phyloP scores from a whole-genome alignment of 106 monocot genomes.

The Phalaenopsis aphrodite region DNA sequence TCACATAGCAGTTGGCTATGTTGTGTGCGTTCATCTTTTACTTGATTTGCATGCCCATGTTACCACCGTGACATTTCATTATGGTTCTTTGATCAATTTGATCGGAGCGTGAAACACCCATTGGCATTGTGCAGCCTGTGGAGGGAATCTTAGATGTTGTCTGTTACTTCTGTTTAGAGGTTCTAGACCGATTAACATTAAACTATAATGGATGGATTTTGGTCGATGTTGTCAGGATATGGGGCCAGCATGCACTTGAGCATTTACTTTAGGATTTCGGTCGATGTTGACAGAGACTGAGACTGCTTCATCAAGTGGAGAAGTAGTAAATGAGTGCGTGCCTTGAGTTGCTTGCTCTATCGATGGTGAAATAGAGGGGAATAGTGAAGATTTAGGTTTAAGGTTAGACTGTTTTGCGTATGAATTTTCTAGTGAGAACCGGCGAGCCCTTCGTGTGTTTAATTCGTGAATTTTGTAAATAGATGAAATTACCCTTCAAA shows the following conservation, averaged over 20 bases:
- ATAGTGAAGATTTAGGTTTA: neutral
- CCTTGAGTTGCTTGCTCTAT: no score
- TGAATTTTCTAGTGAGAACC: no score
- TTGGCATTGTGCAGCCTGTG: constrained; percentile 94
- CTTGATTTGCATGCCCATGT: constrained; percentile 79
- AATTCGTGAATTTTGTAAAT: no score
- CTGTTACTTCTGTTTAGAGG: constrained; percentile 86
- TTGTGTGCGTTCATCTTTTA: constrained; percentile 81
- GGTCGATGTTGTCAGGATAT: constrained; percentile 79
- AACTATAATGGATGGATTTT: constrained; percentile 99
- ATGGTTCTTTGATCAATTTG: constrained; percentile 64
- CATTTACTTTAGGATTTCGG: constrained; percentile 53
- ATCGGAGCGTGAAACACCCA: constrained; percentile 94
- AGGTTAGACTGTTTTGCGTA: constrained; percentile 22
- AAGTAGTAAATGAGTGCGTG: no score
- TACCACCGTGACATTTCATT: constrained; percentile 73
- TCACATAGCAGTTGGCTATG: constrained; percentile 79
- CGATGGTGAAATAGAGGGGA: no score
- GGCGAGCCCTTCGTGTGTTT: no score
- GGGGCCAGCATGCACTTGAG: constrained; percentile 66
- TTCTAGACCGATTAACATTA: constrained; percentile 70
- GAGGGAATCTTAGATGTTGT: constrained; percentile 86
- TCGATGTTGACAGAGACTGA: constrained; percentile 40
- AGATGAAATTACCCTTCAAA: no score
- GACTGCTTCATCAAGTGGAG: no score